Evolutionary conservation across 2,329 filamentous ascomycete genomes (phyloP).

Genomic region (Pestalotiopsis sp.): DNA sequence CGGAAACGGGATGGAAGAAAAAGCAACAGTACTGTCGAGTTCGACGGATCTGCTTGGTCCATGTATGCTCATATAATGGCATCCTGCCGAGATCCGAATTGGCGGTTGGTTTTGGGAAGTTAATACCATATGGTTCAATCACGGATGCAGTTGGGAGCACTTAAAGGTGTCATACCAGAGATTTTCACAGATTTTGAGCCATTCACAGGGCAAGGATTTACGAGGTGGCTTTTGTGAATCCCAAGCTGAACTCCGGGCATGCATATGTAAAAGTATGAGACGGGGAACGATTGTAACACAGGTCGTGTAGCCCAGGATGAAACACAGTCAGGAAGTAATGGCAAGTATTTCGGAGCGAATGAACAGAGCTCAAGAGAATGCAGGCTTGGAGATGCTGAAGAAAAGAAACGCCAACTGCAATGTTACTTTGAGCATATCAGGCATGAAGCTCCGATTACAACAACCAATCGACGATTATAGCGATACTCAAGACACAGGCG

Average conservation of each 20-base stretch:
- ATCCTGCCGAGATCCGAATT: background rate
- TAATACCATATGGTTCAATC: too few relatives aligned
- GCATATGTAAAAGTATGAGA: background rate
- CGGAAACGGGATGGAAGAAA: background rate
- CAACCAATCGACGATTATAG: background rate
- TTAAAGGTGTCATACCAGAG: background rate
- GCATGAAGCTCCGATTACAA: background rate
- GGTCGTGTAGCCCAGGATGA: background rate
- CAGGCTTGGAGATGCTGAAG: background rate
- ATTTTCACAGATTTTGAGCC: background rate
- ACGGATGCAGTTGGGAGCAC: background rate
- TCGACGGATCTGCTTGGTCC: background rate
- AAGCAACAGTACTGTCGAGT: background rate
- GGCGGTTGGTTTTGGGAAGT: background rate
- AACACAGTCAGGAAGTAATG: background rate
- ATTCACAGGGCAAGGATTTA: background rate
- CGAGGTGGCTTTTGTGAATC: background rate
- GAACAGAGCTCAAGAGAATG: background rate
- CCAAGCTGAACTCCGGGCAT: background rate
- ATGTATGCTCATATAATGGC: background rate
- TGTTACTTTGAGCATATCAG: background rate
- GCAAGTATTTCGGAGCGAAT: background rate
- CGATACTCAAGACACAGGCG: background rate
- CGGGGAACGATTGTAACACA: background rate
- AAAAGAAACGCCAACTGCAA: background rate